Percentiles rank a stretch among this genome's conserved stretches.
These are phyloP conservation scores for Sesbania bispinosa DNA, from an alignment of 306 rosid species.

Conservation along the genomic window DNA sequence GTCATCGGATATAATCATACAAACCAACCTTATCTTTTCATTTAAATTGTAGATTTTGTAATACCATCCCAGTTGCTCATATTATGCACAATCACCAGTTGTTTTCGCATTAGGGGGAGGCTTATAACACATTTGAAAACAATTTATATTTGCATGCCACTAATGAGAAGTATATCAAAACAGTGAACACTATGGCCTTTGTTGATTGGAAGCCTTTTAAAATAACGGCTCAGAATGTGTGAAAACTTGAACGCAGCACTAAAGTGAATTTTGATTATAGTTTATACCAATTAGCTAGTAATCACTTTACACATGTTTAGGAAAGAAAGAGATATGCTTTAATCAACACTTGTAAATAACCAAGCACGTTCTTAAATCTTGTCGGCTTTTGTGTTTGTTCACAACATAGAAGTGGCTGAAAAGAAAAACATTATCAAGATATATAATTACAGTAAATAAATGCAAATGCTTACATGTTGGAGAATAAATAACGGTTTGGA, in stretches of 20 bases:
- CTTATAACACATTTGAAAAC: constrained; percentile 8
- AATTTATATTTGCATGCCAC: constrained; percentile 22
- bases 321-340: neutral
- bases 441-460: neutral
- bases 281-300: too few relatives aligned
- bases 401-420: neutral
- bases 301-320: constrained; percentile 1
- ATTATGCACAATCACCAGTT: neutral
- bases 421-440: constrained; percentile 20
- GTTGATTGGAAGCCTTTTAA: neutral
- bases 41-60: neutral
- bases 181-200: neutral
- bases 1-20: neutral
- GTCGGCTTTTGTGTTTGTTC: constrained; percentile 1
- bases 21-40: neutral
- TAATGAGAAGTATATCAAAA: neutral
- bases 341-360: neutral
- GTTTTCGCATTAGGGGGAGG: constrained; percentile 18
- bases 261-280: neutral
- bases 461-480: neutral
- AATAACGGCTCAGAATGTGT: neutral
- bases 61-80: constrained; percentile 17
- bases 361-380: constrained; percentile 1
- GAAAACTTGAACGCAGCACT: constrained; percentile 5
- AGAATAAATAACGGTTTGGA: neutral